phyloP scores from a whole-genome alignment of 2,329 filamentous ascomycete species.

The Cryphonectria nitschkei region DNA sequence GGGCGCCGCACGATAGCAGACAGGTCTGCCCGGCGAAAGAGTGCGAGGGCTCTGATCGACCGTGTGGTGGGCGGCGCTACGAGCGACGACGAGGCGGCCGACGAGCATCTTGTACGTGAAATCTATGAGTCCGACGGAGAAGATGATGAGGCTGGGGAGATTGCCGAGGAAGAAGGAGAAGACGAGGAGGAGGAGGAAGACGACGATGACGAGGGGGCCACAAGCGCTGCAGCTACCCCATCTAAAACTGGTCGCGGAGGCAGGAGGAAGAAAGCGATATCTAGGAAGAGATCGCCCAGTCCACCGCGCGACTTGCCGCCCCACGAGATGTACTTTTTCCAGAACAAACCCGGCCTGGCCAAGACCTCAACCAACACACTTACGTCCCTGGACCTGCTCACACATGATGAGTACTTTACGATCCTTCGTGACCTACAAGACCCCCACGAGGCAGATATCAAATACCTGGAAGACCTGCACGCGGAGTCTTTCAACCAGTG shows the following conservation, averaged over 20 bases:
- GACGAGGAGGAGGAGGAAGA: conserved; percentile 33
- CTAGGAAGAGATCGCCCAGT: conserved; percentile 70
- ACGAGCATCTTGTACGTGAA: conserved; percentile 68
- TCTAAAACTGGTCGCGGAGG: conserved; percentile 52
- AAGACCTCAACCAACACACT: conserved; percentile 90
- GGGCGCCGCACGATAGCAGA: conserved; percentile 73
- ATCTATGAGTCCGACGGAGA: conserved; percentile 65
- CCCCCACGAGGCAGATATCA: conserved; percentile 70
- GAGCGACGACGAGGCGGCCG: conserved; percentile 73
- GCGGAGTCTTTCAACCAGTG: conserved; percentile 85
- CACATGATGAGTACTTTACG: conserved; percentile 89
- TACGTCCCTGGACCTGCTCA: conserved; percentile 73
- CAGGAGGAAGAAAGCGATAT: conserved; percentile 45
- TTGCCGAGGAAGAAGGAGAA: conserved; percentile 14
- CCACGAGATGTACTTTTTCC: conserved; percentile 91
- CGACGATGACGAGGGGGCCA: conserved; percentile 28
- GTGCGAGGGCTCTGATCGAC: conserved; percentile 75
- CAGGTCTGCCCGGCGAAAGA: conserved; percentile 85
- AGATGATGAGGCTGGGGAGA: neutral
- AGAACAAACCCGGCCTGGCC: conserved; percentile 79
- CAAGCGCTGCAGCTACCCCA: conserved; percentile 41
- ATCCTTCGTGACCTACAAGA: conserved; percentile 67
- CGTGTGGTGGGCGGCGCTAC: conserved; percentile 65
- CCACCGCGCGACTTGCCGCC: conserved; percentile 81
- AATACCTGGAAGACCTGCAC: conserved; percentile 75